Conservation (phyloP, 2,329 filamentous ascomycete species). For the Mycogone perniciosa region DNA sequence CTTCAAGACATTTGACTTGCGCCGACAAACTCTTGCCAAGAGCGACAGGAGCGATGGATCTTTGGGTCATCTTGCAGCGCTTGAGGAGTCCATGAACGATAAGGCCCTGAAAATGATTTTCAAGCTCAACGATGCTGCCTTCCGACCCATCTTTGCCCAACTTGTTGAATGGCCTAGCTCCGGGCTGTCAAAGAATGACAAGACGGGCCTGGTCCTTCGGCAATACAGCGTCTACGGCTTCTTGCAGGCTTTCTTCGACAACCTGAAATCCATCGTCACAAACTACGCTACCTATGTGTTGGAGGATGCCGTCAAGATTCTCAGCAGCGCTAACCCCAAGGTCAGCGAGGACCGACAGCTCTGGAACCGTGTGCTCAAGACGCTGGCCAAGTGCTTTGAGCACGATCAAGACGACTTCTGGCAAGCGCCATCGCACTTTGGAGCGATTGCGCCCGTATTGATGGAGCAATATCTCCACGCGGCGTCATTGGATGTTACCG, state of each 20-base stretch:
- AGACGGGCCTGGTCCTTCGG: constrained; percentile 51
- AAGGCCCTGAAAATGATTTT: constrained; percentile 84
- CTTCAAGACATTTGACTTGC: constrained; percentile 56
- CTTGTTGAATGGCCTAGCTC: constrained; percentile 74
- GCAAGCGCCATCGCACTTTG: constrained; percentile 86
- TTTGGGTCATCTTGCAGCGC: constrained; percentile 44
- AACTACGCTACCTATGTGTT: constrained; percentile 82
- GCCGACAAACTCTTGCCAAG: constrained; percentile 47
- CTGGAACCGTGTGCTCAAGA: constrained; percentile 63
- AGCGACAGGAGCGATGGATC: constrained; percentile 38
- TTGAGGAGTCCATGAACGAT: constrained; percentile 62
- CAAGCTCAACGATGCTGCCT: constrained; percentile 90
- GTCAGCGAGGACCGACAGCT: constrained; percentile 48
- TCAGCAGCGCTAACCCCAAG: constrained; percentile 46
- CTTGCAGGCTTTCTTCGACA: constrained; percentile 70
- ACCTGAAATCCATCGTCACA: constrained; percentile 89
- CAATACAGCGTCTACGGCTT: constrained; percentile 77
- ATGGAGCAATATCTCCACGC: constrained; percentile 58
- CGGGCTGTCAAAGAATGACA: constrained; percentile 56
- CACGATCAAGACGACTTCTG: constrained; percentile 95
- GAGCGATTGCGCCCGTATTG: constrained; percentile 61
- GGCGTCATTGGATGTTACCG: constrained; percentile 34
- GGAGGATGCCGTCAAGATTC: constrained; percentile 62
- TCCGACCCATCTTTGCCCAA: constrained; percentile 83
- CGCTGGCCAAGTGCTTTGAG: constrained; percentile 70